Conservation (phyloP, 306 rosid genomes). For the Castanea sativa region DNA sequence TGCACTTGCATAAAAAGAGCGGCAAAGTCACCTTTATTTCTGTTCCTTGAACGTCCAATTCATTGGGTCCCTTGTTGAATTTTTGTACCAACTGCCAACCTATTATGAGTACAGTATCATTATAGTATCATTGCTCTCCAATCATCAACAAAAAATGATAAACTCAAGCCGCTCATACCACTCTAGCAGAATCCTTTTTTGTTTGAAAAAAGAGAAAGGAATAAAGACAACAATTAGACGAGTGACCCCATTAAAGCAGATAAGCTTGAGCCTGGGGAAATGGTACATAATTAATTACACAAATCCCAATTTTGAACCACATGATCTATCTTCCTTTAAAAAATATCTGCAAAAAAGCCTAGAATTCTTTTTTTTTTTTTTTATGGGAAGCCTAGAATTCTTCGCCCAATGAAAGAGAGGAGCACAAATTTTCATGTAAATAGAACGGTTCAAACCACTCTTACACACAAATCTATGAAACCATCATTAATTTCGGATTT, state of each 20-base stretch:
- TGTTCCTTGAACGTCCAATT: not conserved
- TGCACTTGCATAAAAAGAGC: not conserved
- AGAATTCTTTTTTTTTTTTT: not conserved
- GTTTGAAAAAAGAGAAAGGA: constrained; percentile 33
- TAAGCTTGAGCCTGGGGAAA: constrained; percentile 19
- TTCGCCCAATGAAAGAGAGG: not conserved
- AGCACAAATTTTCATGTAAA: not conserved
- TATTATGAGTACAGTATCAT: too few relatives aligned
- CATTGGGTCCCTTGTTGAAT: not conserved
- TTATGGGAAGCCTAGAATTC: not conserved
- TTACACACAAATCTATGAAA: too few relatives aligned
- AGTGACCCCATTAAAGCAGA: constrained; percentile 37
- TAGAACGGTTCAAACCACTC: not conserved
- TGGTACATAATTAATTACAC: constrained; percentile 27
- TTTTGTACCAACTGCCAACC: not conserved
- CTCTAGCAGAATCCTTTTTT: constrained; percentile 33
- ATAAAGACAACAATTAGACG: constrained; percentile 34
- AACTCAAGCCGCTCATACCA: constrained; percentile 24
- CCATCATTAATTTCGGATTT: too few relatives aligned
- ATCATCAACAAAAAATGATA: not conserved
- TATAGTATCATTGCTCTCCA: not conserved
- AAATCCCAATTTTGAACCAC: constrained; percentile 41
- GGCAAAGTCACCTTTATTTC: not conserved
- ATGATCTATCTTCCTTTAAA: constrained; percentile 29
- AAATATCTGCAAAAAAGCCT: constrained; percentile 16